phyloP scores from a whole-genome alignment of 257 asterid genomes.

The Thymus quinquecostatus region DNA sequence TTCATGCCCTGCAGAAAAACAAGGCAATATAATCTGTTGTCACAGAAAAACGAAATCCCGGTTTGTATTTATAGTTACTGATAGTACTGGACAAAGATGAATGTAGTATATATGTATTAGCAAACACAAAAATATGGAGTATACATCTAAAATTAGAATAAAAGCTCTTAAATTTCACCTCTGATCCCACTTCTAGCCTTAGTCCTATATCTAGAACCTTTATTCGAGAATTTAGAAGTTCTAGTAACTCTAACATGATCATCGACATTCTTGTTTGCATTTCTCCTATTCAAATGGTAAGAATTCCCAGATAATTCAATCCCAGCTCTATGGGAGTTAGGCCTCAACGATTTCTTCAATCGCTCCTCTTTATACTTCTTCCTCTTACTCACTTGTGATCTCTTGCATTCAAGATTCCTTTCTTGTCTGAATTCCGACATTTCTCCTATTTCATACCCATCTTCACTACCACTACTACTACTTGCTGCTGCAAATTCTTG shows the following conservation, averaged over 20 bases:
- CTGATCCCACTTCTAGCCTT: conserved; percentile 19
- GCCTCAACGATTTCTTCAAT: conserved; percentile 59
- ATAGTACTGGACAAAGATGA: too few species aligned
- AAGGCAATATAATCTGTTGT: too few species aligned
- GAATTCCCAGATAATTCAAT: conserved; percentile 38
- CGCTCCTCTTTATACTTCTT: conserved; percentile 49
- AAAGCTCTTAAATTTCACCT: too few species aligned
- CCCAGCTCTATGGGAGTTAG: conserved; percentile 46
- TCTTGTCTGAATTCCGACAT: conserved; percentile 25
- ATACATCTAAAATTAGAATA: too few species aligned
- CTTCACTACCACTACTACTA: conserved; percentile 31
- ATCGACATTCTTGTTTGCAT: conserved; percentile 23
- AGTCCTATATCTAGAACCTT: conserved; percentile 38
- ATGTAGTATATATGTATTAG: too few species aligned
- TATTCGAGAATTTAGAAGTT: conserved; percentile 53
- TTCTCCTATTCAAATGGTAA: conserved; percentile 30
- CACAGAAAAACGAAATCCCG: too few species aligned
- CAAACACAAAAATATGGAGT: too few species aligned
- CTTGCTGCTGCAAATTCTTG: conserved; percentile 22
- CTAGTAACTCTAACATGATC: conserved; percentile 47
- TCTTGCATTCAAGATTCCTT: conserved; percentile 24
- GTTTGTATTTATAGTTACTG: too few species aligned
- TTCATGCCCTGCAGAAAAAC: conserved; percentile 57
- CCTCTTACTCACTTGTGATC: conserved; percentile 22
- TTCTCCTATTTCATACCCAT: conserved; percentile 38